Percentiles rank a stretch among this genome's conserved stretches.
Evolutionary conservation across 768 basidiomycete species (phyloP).

Genomic region (Hydnum rufescens): DNA sequence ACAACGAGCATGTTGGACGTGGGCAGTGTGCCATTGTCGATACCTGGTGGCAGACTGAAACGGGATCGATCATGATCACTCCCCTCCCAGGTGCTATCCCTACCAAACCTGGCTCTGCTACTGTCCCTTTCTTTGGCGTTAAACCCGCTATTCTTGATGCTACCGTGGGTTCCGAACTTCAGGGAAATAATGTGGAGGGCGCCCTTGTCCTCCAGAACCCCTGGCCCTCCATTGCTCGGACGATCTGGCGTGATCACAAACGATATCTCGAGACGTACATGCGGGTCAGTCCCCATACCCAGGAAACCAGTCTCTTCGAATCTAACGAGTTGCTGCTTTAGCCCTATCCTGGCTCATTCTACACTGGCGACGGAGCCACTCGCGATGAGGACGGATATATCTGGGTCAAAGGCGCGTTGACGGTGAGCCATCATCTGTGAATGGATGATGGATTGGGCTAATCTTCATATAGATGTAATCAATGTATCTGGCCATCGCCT

Average conservation of each 20-base stretch:
- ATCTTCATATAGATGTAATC: constrained; percentile 52
- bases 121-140: constrained; percentile 95
- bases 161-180: constrained; percentile 50
- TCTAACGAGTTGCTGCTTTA: constrained; percentile 17
- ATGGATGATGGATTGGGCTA: neutral
- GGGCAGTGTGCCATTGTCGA: constrained; percentile 83
- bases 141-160: constrained; percentile 78
- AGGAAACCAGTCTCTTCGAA: neutral
- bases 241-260: constrained; percentile 82
- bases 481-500: constrained; percentile 95
- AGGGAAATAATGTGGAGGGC: constrained; percentile 75
- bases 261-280: constrained; percentile 64
- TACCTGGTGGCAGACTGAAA: constrained; percentile 96
- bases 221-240: constrained; percentile 92
- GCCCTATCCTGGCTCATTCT: constrained; percentile 82
- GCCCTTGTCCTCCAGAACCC: constrained; percentile 69
- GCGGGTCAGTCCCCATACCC: constrained; percentile 21
- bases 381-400: constrained; percentile 92
- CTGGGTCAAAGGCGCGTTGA: constrained; percentile 97
- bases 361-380: constrained; percentile 94
- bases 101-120: constrained; percentile 91
- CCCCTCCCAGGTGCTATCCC: constrained; percentile 91
- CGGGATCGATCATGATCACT: constrained; percentile 85
- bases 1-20: constrained; percentile 84
- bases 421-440: constrained; percentile 28